These are phyloP conservation scores for Hypomyces rosellus DNA, from an alignment of 2,329 filamentous ascomycete genomes.

Conservation along the genomic window DNA sequence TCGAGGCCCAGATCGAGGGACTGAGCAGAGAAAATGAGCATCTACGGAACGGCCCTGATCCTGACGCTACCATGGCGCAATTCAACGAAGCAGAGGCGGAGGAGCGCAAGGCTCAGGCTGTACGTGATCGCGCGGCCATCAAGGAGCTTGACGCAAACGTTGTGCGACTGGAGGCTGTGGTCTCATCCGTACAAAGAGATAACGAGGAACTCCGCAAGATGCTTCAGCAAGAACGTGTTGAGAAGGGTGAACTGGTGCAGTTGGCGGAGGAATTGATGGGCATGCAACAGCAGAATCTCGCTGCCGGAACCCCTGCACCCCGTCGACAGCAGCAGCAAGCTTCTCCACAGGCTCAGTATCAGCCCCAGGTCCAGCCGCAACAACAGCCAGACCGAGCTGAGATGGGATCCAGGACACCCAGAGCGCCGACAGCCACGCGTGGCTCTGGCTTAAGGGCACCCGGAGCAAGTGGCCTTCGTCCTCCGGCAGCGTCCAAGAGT, in stretches of 20 bases:
- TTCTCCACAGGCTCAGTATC: slow-evolving; percentile 14
- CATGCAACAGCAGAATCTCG: slow-evolving; percentile 47
- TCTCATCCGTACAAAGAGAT: slow-evolving; percentile 62
- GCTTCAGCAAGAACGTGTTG: slow-evolving; percentile 68
- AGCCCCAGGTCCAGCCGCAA: slow-evolving; percentile 15
- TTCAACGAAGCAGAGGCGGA: slow-evolving; percentile 43
- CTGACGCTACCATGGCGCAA: slow-evolving; percentile 60
- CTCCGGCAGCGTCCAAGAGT: slow-evolving; percentile 40
- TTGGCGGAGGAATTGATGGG: slow-evolving; percentile 79
- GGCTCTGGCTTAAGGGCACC: slow-evolving; percentile 54
- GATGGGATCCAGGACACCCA: slow-evolving; percentile 31
- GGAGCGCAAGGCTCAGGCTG: slow-evolving; percentile 51
- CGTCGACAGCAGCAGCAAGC: slow-evolving; percentile 11
- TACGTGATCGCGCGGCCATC: slow-evolving; percentile 60
- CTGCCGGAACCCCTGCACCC: slow-evolving; percentile 9
- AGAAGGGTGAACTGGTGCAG: slow-evolving; percentile 77
- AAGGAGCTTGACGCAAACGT: slow-evolving; percentile 67
- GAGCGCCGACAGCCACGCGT: slow-evolving; percentile 33
- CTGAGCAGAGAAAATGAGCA: slow-evolving; percentile 69
- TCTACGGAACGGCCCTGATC: slow-evolving; percentile 59
- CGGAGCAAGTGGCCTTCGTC: slow-evolving; percentile 36
- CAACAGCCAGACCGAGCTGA: slow-evolving; percentile 18
- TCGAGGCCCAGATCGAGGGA: slow-evolving; percentile 65
- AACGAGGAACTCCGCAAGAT: slow-evolving; percentile 59
- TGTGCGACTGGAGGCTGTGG: slow-evolving; percentile 66